Evolutionary conservation across 345 rosid species (phyloP), one percentile per base, ranked within the genome.

Genomic region (Ceriops zippeliana): DNA sequence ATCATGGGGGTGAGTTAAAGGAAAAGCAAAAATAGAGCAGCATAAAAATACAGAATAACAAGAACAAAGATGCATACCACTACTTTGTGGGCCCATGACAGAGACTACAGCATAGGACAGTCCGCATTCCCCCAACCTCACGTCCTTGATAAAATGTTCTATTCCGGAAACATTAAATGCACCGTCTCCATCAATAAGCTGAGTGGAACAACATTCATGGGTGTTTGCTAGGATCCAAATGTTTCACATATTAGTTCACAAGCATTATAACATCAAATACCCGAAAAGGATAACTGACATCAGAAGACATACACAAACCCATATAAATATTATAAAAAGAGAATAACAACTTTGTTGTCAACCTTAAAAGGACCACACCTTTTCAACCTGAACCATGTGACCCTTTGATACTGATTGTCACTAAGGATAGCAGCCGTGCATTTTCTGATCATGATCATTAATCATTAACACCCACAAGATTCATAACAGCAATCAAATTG

Each of bases 21-120:
- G 49, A 27, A 56, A 56, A 56, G 59, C 17, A 56, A 21, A 24
- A 22, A 16, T 27, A 26, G 62, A 38, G 31, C 31, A 22, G 15
- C 52, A 58, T 58, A 38, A 58, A 69, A 61, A 42, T 31, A 71
- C n/a, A 54, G 5, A 9, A 61, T 16, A 32, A 26, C 35, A 52
- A 61, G 63, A 35, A 19, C 28, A 56, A 56, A 56, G 31, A 73
- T 53, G 78, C 93, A 67, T 84, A 96, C 99, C 99, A 54, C 99
- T 96, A 75, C 98, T 96, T 73, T 92, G 99, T 1, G 99, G 99
- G 62, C 99, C 99, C 99, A 96, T 96, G 74, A 96, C 92, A 49
- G 99, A 87, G 78, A 89, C 99, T 60, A 90, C 83, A 7, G 98
- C 99, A 65, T 96, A 92, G 5, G 99, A 96, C 67, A 96, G 82